Conservation (phyloP, 768 basidiomycete genomes). For the Candolleomyces aberdarensis region DNA sequence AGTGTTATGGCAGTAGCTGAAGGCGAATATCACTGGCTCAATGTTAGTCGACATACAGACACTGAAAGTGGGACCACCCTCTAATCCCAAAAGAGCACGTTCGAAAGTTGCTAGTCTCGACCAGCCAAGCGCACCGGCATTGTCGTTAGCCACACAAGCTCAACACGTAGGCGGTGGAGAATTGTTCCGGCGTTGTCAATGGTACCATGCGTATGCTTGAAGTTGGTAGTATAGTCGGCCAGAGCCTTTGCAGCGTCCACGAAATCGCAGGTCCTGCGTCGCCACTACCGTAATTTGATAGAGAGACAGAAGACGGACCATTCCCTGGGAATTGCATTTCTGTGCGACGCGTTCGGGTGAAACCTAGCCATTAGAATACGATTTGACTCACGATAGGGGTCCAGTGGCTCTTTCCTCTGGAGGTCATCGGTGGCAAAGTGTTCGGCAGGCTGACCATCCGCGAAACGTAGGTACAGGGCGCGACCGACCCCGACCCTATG, state of each 20-base stretch:
- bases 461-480: too few relatives aligned
- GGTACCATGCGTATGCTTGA: neutral
- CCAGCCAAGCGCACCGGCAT: neutral
- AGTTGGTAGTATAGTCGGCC: neutral
- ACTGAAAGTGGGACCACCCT: neutral
- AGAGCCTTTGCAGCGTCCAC: neutral
- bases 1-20: neutral
- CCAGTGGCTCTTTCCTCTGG: too few relatives aligned
- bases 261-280: too few relatives aligned
- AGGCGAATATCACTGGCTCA: neutral
- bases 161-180: neutral
- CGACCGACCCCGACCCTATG: too few relatives aligned
- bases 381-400: too few relatives aligned
- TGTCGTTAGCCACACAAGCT: neutral
- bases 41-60: neutral
- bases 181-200: neutral
- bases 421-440: too few relatives aligned
- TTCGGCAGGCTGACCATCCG: too few relatives aligned
- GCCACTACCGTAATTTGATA: too few relatives aligned
- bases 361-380: too few relatives aligned
- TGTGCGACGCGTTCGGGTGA: too few relatives aligned
- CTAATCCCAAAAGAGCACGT: neutral
- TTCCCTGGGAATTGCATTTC: too few relatives aligned
- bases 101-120: neutral
- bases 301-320: too few relatives aligned